Conservation (phyloP, 78 protist genomes). For the Salpingoeca rosetta region DNA sequence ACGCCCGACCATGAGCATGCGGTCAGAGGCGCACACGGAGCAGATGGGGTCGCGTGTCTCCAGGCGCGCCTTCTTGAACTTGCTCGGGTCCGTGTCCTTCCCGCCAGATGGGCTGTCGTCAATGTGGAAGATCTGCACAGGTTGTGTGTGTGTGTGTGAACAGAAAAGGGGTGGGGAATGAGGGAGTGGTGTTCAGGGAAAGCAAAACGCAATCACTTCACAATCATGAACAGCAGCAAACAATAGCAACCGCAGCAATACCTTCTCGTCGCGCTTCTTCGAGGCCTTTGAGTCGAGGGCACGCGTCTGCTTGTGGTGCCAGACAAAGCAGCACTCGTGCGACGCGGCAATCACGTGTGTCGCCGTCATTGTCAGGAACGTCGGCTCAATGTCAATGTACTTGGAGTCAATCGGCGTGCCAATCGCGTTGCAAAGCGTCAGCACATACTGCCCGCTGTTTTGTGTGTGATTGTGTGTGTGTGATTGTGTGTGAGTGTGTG, state of each 20-base stretch:
- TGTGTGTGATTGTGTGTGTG: too few relatives aligned
- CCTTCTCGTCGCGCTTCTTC: too few relatives aligned
- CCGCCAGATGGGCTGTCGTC: constrained; percentile 24
- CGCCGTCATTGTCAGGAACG: constrained; percentile 9
- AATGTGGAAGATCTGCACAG: constrained; percentile 40
- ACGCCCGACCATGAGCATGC: constrained; percentile 37
- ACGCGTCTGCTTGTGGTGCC: too few relatives aligned
- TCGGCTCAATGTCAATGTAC: constrained; percentile 47
- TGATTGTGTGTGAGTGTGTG: too few relatives aligned
- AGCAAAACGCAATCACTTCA: too few relatives aligned
- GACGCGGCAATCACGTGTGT: constrained; percentile 37
- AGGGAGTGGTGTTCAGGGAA: too few relatives aligned
- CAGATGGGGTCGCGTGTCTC: constrained; percentile 9
- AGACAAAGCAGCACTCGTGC: constrained; percentile 20
- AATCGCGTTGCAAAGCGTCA: constrained; percentile 57
- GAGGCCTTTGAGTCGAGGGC: too few relatives aligned
- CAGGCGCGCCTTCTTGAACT: not conserved
- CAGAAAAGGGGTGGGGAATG: too few relatives aligned
- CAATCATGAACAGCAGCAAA: too few relatives aligned
- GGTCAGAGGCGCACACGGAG: constrained; percentile 3
- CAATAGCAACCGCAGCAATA: too few relatives aligned
- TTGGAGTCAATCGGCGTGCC: constrained; percentile 64
- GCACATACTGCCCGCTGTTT: not conserved
- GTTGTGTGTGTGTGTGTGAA: too few relatives aligned
- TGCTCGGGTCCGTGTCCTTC: not conserved